Percentiles rank a stretch among this genome's conserved stretches.
Evolutionary conservation across 202 grass and related monocot species (phyloP).

Genomic region (Saccharum hybrid): DNA sequence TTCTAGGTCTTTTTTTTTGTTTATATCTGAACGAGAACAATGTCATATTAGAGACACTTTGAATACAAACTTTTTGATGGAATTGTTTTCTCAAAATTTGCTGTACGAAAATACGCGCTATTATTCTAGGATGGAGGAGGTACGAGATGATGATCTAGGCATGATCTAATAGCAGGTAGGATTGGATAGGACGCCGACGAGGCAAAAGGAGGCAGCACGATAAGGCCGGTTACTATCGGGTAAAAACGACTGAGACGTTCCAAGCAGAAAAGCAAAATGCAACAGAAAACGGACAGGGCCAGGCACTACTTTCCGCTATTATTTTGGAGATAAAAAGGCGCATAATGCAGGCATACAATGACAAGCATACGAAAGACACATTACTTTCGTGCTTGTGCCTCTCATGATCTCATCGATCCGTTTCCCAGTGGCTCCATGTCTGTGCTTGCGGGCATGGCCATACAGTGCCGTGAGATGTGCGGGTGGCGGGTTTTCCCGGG

Average conservation of each 20-base stretch:
- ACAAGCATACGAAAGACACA: slow-evolving; percentile 38
- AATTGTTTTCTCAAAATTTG: too few species aligned
- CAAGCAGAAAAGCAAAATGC: neutral
- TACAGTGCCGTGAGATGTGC: neutral
- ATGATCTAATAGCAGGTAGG: neutral
- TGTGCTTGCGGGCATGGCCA: neutral
- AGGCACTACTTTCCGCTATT: slow-evolving; percentile 3
- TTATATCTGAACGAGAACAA: too few species aligned
- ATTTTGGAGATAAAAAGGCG: neutral
- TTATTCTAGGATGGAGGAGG: too few species aligned
- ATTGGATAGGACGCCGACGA: neutral
- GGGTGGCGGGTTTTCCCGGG: too few species aligned
- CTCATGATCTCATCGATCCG: neutral
- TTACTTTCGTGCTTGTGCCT: neutral
- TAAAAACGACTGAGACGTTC: slow-evolving; percentile 24
- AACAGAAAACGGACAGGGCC: neutral
- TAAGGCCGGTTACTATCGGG: neutral
- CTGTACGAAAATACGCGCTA: neutral
- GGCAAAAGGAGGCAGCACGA: neutral
- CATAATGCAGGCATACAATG: neutral
- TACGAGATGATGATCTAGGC: neutral
- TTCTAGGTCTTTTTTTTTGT: too few species aligned
- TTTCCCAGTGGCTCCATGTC: neutral
- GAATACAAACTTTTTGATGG: too few species aligned
- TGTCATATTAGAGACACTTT: too few species aligned